Base-by-base conservation (phyloP, 306 rosid genomes). In the Prunus mume region DNA sequence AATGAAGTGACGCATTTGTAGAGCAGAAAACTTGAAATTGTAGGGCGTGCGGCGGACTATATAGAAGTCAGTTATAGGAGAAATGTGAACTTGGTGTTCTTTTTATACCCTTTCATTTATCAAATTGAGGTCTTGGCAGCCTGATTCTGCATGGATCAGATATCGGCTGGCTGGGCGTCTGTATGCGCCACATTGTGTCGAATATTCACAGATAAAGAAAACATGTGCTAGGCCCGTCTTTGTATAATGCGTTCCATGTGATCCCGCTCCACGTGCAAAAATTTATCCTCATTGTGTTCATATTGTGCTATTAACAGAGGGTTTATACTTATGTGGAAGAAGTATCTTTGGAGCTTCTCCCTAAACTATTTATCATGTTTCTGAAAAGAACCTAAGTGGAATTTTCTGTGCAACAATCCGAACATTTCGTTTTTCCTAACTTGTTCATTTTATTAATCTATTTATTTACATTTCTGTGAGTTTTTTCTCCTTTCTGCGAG, bases 31-130 rank as follows among this genome's bases (percentile, higher is more conserved):
- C 46, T 71, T 79, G 68, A 73, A 80, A 61, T 41, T 49, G 32
- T 68, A 80, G 78, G 79, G 80, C 43, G 76, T 66, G 82, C 34
- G 83, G 73, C 82, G 78, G 72, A 73, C 85, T 28, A 65, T 47
- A 38, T 30, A 51, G 55, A 64, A 64, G 79, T 81, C 80, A 81
- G 81, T 61, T 86, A 85, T 76, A 80, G 82, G 80, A 83, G 81
- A 75, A 43, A 74, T 85, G 69, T 83, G 73, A 78, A 80, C 83
- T 82, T 65, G 80, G 61, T 81, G 66, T 82, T 56, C 72, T 78
- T 57, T 77, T 68, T 66, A 71, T 78, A 69, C 72, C 81, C 60
- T 67, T 74, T 74, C 58, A 43, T 85, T 75, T 51, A 38, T 24
- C 80, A 74, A 63, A 68, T 84, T 66, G 2, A 52, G 65, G 45